Base-by-base conservation (phyloP, 139 green algal species). In the Asterochloris sp. region DNA sequence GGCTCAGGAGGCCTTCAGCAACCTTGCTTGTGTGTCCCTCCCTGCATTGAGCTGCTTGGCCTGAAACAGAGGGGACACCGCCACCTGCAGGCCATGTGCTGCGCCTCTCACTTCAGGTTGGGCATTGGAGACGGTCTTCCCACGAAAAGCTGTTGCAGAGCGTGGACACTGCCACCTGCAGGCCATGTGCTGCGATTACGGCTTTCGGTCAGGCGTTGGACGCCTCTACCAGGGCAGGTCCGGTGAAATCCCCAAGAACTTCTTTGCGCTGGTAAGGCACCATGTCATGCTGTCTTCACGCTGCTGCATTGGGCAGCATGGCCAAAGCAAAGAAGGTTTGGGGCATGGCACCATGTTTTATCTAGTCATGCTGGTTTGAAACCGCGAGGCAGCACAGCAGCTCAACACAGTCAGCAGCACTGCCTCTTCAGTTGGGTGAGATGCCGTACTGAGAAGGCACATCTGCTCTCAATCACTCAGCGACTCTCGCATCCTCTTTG, bases 141-240 rank as follows among this genome's bases (percentile, higher is more conserved):
- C 21, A 17, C 1, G 21, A 13, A 23, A 6, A 76, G 23, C 17
- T 54, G 69, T 27, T 47, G 24, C 38, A 26, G 19, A 28, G 27
- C 19, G 16, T 69, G 54, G 17, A 27, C 0, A 6, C 14, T 78
- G 73, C 23, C 54, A 62, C 47, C 13, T 81, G 69, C 80, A 96
- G 85, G 89, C 94, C 11, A 92, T 97, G 89, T 92, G 91, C 74
- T 92, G 90, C 67, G 94, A 97, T 79, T 97, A 97, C 69, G 94
- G 95, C 73, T 98, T 98, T 88, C 87, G 95, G 21, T 92, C 91
- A 1, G 94, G 94, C n/a, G 74, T 88, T 27, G 91, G 90, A 15
- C 83, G 94, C 14, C 84, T 98, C 69, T 97, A 98, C 80, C 87
- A 96, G 73, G 89, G 92, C 21, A 83, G 88, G n/a, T 94, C 95